Base-by-base conservation (phyloP, 1,284 basidiomycete genomes). In the Mycosarcoma maydis region DNA sequence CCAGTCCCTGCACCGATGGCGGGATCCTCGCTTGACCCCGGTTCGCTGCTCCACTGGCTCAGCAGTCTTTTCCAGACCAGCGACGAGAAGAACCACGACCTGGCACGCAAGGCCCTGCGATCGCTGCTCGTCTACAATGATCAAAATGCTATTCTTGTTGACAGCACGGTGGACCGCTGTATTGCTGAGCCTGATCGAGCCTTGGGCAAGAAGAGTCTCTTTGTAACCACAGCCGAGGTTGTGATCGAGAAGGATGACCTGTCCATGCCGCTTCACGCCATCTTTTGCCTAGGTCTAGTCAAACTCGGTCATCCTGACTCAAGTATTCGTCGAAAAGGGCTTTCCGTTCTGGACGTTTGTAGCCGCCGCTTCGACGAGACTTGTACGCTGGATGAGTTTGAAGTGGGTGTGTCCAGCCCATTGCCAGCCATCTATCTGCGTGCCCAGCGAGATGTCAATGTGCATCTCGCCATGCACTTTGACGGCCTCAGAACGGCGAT, bases 1-100 rank as follows among this genome's bases (percentile, higher is more conserved):
- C 90, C 92, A 5, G 85, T 94, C 6, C 88, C 92, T n/a, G 88
- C 91, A 7, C 86, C 96, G 62, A 91, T 90, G 80, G 91, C 92
- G 73, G 84, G 92, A 53, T 68, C 73, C 1, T 61, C 73, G 13
- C 81, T 85, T 20, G 84, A 85, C 27, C 80, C 83, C 0, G 54
- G 81, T 14, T 81, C 81, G 6, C 78, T 85, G 11, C 72, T 85
- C 13, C 75, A 81, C 17, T 85, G 85, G 85, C 81, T 85, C 3
- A 69, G 82, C 26, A 82, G 83, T 22, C 82, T 85, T 62, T 84
- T 85, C 54, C 71, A 81, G 14, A 83, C 82, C 3, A 70, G 82
- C 6, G 77, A 78, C 23, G 50, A 61, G 2, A 54, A 68, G 22
- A 82, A 83, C 43, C 83, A 85, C 58, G 83, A 82, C 4, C 80